These are phyloP conservation scores for Discostella stelligeroides DNA, from an alignment of 108 stramenopile genomes.

Conservation along the genomic window DNA sequence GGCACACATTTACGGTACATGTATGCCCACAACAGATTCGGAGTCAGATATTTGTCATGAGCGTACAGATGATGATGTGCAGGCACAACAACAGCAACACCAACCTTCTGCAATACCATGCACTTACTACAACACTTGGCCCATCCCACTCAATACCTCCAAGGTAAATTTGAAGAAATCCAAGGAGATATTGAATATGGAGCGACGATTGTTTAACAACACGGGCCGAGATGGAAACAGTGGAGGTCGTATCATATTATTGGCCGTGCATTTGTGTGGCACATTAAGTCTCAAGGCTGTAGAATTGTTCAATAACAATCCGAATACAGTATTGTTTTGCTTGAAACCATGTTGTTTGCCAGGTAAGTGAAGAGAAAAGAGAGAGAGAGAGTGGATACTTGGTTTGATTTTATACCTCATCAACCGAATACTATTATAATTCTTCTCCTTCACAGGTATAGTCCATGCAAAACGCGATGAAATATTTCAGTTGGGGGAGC, in stretches of 20 bases:
- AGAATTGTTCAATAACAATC: constrained; percentile 64
- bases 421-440: not conserved
- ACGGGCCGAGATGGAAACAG: no score
- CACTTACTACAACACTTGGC: constrained; percentile 62
- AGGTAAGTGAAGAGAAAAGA: not conserved
- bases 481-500: constrained; percentile 48
- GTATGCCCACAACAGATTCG: not conserved
- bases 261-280: constrained; percentile 72
- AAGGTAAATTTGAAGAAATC: constrained; percentile 60
- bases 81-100: no score
- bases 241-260: constrained; percentile 49
- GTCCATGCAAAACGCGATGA: constrained; percentile 62
- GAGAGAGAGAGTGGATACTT: not conserved
- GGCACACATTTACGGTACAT: constrained; percentile 61
- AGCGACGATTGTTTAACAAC: constrained; percentile 26
- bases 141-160: constrained; percentile 58
- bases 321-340: constrained; percentile 41
- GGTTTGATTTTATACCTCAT: not conserved
- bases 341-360: constrained; percentile 78
- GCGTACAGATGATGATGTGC: no score
- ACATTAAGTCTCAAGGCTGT: constrained; percentile 62
- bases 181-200: constrained; percentile 32
- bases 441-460: constrained; percentile 21
- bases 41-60: no score
- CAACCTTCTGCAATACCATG: constrained; percentile 19